Base-by-base conservation (phyloP, 176 grass and related monocot genomes). In the Rhynchospora breviuscula region DNA sequence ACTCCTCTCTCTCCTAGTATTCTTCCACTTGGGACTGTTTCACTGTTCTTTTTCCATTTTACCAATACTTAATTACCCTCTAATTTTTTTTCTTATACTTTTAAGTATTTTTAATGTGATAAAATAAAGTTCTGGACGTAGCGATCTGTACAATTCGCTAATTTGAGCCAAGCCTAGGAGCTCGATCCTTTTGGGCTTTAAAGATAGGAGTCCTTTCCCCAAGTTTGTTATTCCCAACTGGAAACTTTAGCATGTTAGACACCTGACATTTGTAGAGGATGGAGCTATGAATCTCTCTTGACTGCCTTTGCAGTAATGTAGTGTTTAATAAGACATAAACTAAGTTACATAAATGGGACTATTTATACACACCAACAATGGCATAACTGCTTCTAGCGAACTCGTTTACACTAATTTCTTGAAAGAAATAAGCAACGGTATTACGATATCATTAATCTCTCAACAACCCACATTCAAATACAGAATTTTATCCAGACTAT, bases 401-500 rank as follows among this genome's bases (percentile, higher is more conserved):
- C 25, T 67, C 15, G 6, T 59, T n/a, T 15, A 67, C 29, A 67
- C 31, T 14, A 58, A 3, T 53, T n/a, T 48, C 48, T 8, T 61
- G 52, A 40, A 40, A 40, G 35, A 40, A 40, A 40, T 0, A 40
- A 40, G 35, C 35, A 40, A 40, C 35, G 0, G 35, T 40, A 40
- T 40, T 40, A 52, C 19, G 21, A 46, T 22, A 76, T 54, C 72
- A 56, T 56, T 74, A 54, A 76, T 76, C 0, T 15, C 21, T 25
- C 73, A 56, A 33, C 73, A 77, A 77, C 22, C 23, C 49, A 49
- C 47, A 31, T 19, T 29, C 6, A 76, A 31, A 4, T 25, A 5
- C 21, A 76, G 12, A 54, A 74, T 76, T 76, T 51, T 75, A 75
- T 75, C 70, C 47, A 51, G 44, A 74, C 46, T 25, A 52, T 74